Percentiles rank a stretch among this genome's conserved stretches.
Conservation (phyloP, 148 eudicot species). For the Rhododendron griersonianum region DNA sequence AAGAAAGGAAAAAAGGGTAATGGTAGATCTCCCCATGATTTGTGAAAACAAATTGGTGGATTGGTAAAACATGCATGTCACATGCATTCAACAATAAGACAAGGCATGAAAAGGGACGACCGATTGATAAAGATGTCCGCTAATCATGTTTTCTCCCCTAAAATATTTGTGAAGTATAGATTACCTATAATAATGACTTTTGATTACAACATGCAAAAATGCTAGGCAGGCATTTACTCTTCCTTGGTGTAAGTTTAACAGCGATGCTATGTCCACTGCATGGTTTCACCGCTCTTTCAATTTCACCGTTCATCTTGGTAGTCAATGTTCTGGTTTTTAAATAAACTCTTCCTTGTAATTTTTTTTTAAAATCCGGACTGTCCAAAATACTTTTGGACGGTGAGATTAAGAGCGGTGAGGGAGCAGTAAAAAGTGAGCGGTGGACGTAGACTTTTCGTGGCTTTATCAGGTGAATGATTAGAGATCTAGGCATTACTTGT, state of each 20-base stretch:
- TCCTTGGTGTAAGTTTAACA: not conserved
- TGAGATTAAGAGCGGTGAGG: no score
- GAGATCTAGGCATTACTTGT: not conserved
- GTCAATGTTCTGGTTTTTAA: no score
- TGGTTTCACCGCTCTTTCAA: no score
- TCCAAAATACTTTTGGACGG: no score
- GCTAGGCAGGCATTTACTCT: not conserved
- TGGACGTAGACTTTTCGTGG: no score
- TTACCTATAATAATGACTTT: not conserved
- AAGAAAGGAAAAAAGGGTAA: not conserved
- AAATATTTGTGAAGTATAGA: not conserved
- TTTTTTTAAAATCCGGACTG: no score
- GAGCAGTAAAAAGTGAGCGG: no score
- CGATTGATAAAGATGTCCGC: not conserved
- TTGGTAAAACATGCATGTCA: not conserved
- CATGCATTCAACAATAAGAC: not conserved
- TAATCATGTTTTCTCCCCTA: not conserved
- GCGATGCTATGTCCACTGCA: no score
- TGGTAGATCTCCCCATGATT: not conserved
- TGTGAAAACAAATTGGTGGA: not conserved
- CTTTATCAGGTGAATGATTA: not conserved
- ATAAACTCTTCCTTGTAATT: no score
- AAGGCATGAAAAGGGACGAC: not conserved
- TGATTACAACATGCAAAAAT: not conserved
- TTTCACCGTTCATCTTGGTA: fast-evolving